A percentile compares a stretch with the other conserved stretches of the same genome.
phyloP scores from a whole-genome alignment of 371 early-diverging fungal species.

The Zancudomyces culisetae region DNA sequence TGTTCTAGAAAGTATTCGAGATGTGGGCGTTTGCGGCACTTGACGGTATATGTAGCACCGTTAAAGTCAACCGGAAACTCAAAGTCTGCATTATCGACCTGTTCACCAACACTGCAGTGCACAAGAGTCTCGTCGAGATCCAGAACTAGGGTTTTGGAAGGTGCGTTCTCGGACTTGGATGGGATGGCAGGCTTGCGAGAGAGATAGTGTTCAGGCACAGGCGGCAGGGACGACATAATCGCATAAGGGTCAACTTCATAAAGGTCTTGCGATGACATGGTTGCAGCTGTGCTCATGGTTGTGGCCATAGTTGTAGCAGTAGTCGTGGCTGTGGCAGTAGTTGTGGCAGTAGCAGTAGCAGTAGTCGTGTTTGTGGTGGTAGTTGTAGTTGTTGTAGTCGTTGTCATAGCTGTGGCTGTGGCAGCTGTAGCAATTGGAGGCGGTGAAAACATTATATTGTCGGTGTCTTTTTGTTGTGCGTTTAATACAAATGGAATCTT shows the following conservation, averaged over 20 bases:
- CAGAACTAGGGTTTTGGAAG: conserved; percentile 40
- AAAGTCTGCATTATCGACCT: conserved; percentile 29
- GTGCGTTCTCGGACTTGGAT: conserved; percentile 32
- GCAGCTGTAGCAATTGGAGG: too few relatives aligned
- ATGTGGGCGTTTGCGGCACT: conserved; percentile 28
- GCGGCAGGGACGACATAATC: conserved; percentile 35
- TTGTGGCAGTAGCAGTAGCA: not conserved
- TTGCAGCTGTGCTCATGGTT: not conserved
- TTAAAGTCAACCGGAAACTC: conserved; percentile 39
- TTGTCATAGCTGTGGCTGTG: too few relatives aligned
- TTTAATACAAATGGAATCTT: too few relatives aligned
- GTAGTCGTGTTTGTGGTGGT: not conserved
- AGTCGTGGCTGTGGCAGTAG: not conserved
- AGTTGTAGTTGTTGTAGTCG: too few relatives aligned
- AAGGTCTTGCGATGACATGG: conserved; percentile 24
- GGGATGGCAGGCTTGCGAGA: conserved; percentile 30
- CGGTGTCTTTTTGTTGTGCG: too few relatives aligned
- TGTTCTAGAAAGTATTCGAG: conserved; percentile 27
- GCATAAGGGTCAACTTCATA: conserved; percentile 29
- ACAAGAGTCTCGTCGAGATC: conserved; percentile 63
- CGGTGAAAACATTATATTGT: too few relatives aligned
- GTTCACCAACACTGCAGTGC: conserved; percentile 36
- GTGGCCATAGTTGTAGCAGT: not conserved
- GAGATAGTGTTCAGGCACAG: conserved; percentile 27
- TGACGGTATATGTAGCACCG: conserved; percentile 24